Evolutionary conservation across 192 early-diverging fungal species (phyloP).

Genomic region (Mortierella antarctica): DNA sequence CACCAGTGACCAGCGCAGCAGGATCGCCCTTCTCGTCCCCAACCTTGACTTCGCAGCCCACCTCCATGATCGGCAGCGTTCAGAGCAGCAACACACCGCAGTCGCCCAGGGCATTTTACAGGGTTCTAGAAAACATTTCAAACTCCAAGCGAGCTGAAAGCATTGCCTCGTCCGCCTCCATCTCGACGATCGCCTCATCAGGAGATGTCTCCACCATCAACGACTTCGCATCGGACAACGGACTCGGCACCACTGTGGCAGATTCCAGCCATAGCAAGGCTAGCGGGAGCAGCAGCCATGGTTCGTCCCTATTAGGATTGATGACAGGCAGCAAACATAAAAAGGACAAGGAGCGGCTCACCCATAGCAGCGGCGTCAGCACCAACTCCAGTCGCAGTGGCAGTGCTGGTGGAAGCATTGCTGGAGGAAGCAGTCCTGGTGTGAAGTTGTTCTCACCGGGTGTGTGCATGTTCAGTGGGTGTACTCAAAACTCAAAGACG

Average conservation of each 20-base stretch:
- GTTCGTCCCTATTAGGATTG: slow-evolving; percentile 15
- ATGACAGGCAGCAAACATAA: slow-evolving; percentile 27
- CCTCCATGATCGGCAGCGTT: neutral
- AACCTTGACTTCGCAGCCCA: slow-evolving; percentile 12
- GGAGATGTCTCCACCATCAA: slow-evolving; percentile 29
- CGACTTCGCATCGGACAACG: slow-evolving; percentile 26
- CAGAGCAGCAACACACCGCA: neutral
- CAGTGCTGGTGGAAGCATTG: slow-evolving; percentile 16
- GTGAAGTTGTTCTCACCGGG: slow-evolving; percentile 29
- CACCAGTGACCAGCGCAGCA: slow-evolving; percentile 23
- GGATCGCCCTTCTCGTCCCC: slow-evolving; percentile 43
- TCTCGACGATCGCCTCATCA: slow-evolving; percentile 32
- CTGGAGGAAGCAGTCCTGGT: slow-evolving; percentile 12
- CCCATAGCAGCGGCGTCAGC: slow-evolving; percentile 21
- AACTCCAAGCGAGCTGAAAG: slow-evolving; percentile 23
- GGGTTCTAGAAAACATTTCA: slow-evolving; percentile 7
- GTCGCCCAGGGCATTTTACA: slow-evolving; percentile 34
- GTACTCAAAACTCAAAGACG: slow-evolving; percentile 35
- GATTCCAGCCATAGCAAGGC: neutral
- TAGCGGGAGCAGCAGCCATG: neutral
- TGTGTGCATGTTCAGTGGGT: slow-evolving; percentile 33
- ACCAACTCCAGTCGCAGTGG: slow-evolving; percentile 28
- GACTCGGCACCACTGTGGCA: slow-evolving; percentile 1
- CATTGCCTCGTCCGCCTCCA: slow-evolving; percentile 33
- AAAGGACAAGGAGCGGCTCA: slow-evolving; percentile 33